Conservation (phyloP, 306 rosid genomes). For the Lathyrus tuberosus region DNA sequence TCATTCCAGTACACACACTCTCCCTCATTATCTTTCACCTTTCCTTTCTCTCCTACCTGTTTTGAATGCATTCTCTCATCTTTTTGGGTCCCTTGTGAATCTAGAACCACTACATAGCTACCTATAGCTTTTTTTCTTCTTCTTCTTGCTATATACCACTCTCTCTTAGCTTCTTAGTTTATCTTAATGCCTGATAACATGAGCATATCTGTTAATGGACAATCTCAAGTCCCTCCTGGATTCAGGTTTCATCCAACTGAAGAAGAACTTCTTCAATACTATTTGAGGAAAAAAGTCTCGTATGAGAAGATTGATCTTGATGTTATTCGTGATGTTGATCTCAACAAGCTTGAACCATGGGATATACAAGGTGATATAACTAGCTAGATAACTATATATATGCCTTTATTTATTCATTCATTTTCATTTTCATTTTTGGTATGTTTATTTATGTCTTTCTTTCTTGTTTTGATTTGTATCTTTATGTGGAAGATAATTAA, state of each 20-base stretch:
- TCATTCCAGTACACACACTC: slow-evolving; percentile 49
- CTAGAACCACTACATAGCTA: slow-evolving; percentile 34
- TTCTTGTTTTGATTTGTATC: slow-evolving; percentile 9
- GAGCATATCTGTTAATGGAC: slow-evolving; percentile 88
- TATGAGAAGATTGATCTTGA: slow-evolving; percentile 78
- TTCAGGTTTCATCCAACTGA: slow-evolving; percentile 91
- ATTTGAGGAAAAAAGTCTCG: slow-evolving; percentile 79
- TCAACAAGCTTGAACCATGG: slow-evolving; percentile 98
- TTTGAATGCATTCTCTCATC: slow-evolving; percentile 41
- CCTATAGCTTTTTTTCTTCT: slow-evolving; percentile 9
- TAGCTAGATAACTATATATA: neutral
- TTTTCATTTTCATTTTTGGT: neutral
- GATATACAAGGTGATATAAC: slow-evolving; percentile 78
- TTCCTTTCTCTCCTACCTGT: slow-evolving; percentile 26
- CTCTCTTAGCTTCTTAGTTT: neutral
- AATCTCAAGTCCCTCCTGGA: slow-evolving; percentile 91
- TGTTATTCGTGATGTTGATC: slow-evolving; percentile 91
- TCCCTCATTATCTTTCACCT: slow-evolving; percentile 35
- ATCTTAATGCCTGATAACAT: slow-evolving; percentile 61
- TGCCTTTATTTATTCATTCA: neutral
- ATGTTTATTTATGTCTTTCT: neutral
- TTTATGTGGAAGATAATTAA: slow-evolving; percentile 1
- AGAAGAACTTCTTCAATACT: slow-evolving; percentile 86
- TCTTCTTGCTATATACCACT: neutral
- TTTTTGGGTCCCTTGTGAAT: slow-evolving; percentile 37